Base-by-base conservation (phyloP, 2,329 filamentous ascomycete genomes). In the Aspergillus eucalypticola region DNA sequence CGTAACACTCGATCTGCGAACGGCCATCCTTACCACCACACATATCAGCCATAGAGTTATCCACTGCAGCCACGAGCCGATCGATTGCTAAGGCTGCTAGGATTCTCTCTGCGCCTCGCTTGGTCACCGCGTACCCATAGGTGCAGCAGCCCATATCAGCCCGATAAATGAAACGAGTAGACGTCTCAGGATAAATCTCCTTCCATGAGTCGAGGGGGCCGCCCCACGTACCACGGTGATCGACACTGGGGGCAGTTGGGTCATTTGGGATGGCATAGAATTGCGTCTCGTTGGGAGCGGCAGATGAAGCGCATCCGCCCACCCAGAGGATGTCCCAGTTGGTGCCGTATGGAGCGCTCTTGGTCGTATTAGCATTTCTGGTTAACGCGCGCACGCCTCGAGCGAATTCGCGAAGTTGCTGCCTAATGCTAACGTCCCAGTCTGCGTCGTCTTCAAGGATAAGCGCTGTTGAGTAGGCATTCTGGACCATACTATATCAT, bases 381-480 rank as follows among this genome's bases (percentile, higher is more conserved):
- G 70, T 69, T 15, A 77, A 65, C 11, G 66, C 66, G 15, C 73
- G 68, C 1, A 74, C 64, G 0, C 68, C 71, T 44, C 67, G 61
- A 3, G 74, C 74, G 25, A 76, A 76, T 38, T 72, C 72, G 8
- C 73, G 73, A 15, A 86, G 75, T 65, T 86, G 84, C 0, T 71
- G 54, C 32, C 81, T 81, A 23, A 86, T 68, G 0, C 77, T 73
- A 11, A 85, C 70, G 58, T 86, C 84, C 84, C 84, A 86, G 71
- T 86, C 84, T 19, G 79, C 77, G 58, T 86, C 84, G 65, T 86
- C 84, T 66, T 86, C 84, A 25, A 86, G 68, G 27, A 86, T 81
- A 2, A 86, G 71, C 0, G 81, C 83, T 1, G 79, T 81, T 1
- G 75, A 71, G 2, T 83, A 64, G 42, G 79, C 77, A 10, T 78